Conservation (phyloP, 2,329 filamentous ascomycete species). For the Lecanicillium sp. region DNA sequence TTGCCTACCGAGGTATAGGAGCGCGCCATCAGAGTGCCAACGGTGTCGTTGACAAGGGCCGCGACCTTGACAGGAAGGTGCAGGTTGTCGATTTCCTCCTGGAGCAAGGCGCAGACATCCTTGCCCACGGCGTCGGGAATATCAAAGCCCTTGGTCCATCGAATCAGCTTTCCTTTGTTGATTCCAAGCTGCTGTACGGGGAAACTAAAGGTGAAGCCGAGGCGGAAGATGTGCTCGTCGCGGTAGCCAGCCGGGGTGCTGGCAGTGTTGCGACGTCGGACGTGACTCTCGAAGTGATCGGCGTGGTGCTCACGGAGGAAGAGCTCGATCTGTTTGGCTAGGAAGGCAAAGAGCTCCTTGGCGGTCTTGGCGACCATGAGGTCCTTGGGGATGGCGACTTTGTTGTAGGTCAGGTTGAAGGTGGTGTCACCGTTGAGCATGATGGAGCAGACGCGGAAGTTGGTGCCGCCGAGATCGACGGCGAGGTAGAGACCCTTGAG, state of each 20-base stretch:
- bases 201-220: conserved; percentile 99
- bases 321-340: conserved; percentile 84
- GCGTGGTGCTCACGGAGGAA: conserved; percentile 85
- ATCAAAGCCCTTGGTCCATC: conserved; percentile 98
- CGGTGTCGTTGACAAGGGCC: conserved; percentile 94
- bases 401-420: conserved; percentile 88
- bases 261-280: conserved; percentile 56
- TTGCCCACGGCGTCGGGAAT: conserved; percentile 91
- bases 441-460: conserved; percentile 96
- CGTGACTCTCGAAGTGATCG: conserved; percentile 73
- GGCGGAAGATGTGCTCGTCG: conserved; percentile 76
- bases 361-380: conserved; percentile 87
- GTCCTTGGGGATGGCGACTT: conserved; percentile 82
- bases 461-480: conserved; percentile 95
- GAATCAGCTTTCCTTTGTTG: conserved; percentile 88
- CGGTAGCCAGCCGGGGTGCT: conserved; percentile 53
- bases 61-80: conserved; percentile 88
- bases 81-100: conserved; percentile 81
- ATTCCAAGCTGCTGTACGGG: conserved; percentile 91
- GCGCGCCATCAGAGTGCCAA: conserved; percentile 94
- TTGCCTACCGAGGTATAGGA: conserved; percentile 90
- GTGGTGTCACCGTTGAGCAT: conserved; percentile 89
- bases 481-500: conserved; percentile 87
- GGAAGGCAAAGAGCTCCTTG: conserved; percentile 82
- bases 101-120: conserved; percentile 87